phyloP scores from a whole-genome alignment of 2,329 filamentous ascomycete genomes.

The Knufia petricola region DNA sequence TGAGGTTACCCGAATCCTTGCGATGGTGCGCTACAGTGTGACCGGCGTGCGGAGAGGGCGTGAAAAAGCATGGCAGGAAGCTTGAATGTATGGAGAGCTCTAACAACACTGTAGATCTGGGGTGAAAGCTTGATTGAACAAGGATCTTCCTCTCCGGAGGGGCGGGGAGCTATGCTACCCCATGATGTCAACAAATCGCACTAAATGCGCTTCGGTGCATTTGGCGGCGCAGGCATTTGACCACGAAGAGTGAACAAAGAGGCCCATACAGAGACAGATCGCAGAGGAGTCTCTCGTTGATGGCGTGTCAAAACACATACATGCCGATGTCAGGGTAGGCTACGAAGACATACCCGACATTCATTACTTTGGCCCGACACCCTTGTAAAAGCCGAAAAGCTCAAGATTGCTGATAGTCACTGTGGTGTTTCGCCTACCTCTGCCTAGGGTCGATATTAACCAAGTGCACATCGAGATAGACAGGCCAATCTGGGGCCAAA shows the following conservation, averaged over 20 bases:
- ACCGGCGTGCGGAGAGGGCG: background rate
- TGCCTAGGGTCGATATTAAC: conserved; percentile 27
- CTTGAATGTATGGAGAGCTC: background rate
- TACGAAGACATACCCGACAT: background rate
- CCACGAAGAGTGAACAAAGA: no score
- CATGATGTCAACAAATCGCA: conserved; percentile 2
- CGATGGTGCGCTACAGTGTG: background rate
- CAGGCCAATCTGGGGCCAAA: conserved; percentile 37
- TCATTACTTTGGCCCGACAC: no score
- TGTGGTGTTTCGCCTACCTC: conserved; percentile 8
- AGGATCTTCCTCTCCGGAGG: background rate
- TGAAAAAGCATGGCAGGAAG: background rate
- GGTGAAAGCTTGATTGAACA: conserved; percentile 2
- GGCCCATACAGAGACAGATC: no score
- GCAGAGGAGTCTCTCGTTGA: background rate
- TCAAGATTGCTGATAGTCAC: no score
- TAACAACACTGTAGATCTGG: conserved; percentile 1
- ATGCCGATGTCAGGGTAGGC: background rate
- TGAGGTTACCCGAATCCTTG: background rate
- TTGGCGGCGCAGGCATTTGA: background rate
- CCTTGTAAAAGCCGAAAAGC: no score
- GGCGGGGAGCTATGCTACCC: background rate
- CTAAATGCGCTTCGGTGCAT: background rate
- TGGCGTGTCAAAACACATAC: background rate
- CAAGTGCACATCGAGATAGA: conserved; percentile 34